Evolutionary conservation across 2,329 filamentous ascomycete species (phyloP).

Genomic region (Penicillium sp.): DNA sequence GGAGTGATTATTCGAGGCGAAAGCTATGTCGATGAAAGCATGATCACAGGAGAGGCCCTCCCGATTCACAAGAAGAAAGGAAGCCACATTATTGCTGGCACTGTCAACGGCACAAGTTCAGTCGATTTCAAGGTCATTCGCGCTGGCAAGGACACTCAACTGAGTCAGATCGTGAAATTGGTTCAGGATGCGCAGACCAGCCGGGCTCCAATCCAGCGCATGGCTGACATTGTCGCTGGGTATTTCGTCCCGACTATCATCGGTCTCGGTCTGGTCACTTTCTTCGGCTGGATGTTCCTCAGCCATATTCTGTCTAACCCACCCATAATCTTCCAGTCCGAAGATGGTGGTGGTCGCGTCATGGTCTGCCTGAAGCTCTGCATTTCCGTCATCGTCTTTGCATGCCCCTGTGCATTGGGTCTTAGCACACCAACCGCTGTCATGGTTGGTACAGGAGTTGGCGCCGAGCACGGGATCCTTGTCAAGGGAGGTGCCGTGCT

Average conservation of each 20-base stretch:
- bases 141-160: conserved; percentile 89
- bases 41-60: conserved; percentile 97
- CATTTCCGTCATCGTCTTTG: conserved; percentile 97
- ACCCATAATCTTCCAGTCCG: conserved; percentile 81
- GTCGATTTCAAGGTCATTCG: conserved; percentile 90
- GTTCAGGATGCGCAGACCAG: conserved; percentile 96
- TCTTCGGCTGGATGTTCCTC: conserved; percentile 89
- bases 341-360: conserved; percentile 79
- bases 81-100: conserved; percentile 80
- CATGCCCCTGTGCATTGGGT: conserved; percentile 94
- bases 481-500: conserved; percentile 93
- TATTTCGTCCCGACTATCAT: conserved; percentile 93
- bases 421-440: conserved; percentile 94
- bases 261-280: conserved; percentile 77
- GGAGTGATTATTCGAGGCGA: conserved; percentile 83
- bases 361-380: conserved; percentile 98
- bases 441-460: conserved; percentile 98
- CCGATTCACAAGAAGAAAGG: conserved; percentile 87
- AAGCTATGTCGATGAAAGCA: conserved; percentile 93
- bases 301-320: conserved; percentile 81
- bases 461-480: conserved; percentile 93
- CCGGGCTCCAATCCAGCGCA: conserved; percentile 86
- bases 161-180: conserved; percentile 97
- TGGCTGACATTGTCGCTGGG: conserved; percentile 86
- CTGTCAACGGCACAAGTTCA: conserved; percentile 89